Evolutionary conservation across 306 rosid species (phyloP), one percentile per base, ranked within the genome.

Genomic region (Chamaecrista fasciculata): DNA sequence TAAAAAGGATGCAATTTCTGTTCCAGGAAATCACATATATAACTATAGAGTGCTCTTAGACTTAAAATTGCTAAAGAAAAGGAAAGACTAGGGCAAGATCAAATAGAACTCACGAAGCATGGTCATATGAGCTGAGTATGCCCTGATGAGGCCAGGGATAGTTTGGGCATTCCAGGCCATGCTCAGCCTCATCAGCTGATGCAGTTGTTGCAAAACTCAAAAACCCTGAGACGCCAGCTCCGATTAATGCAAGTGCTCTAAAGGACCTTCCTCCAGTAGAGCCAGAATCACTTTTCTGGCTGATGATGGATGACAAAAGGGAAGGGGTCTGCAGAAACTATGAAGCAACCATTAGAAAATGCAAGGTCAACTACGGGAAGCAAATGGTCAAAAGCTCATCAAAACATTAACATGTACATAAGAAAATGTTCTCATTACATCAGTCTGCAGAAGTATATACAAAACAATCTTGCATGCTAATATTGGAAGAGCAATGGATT

Each of bases 131-230:
- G 74, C 98, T 93, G 46, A 93, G 92, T 62, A 93, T 93, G 57
- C 98, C 98, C 66, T 77, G 12, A 77, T 93, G 98, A 69, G 98
- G 98, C 98, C 98, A 93, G 21, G 98, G 98, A 84, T 93, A 93
- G 85, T 29, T 79, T 62, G 98, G 90, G 76, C 87, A 85, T 26
- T 81, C 96, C 57, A 93, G 82, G 67, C 98, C 97, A 72, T 93
- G 98, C 71, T 93, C 98, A 59, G 97, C 96, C 83, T 93, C 98
- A 85, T 93, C 98, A 53, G 97, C 93, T 42, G 87, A 82, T 66
- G 96, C 95, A 14, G 82, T 69, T 23, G 94, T 85, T 47, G 90
- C 86, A 80, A 93, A 90, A 77, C 97, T 69, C 25, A 93, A 76
- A 15, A 90, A 49, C 43, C 98, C 96, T 4, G 97, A 86, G 48